Base-by-base conservation (phyloP, 768 basidiomycete genomes). In the Pisolithus marmoratus region DNA sequence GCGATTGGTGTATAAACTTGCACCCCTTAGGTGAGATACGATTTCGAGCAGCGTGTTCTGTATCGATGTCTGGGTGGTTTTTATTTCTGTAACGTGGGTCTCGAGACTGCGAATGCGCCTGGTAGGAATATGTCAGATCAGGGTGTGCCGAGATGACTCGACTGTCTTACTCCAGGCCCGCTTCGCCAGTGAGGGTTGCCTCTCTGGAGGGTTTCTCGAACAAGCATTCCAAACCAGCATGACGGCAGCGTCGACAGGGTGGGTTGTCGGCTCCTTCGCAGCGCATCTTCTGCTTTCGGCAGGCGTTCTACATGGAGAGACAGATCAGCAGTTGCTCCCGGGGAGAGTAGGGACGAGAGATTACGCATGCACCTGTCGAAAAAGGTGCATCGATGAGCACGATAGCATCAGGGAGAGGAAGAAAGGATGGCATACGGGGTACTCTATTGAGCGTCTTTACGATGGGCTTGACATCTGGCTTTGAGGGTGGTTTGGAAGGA, bases 231-330 rank as follows among this genome's bases (percentile, higher is more conserved):
- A 96, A 76, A 3, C 90, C 89, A 19, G 88, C 85, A 60, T 92
- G 87, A 29, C 90, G 80, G 71, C 94, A 97, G 41, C 94, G 83
- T 61, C 88, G 85, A 70, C 94, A 97, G n/a, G 94, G 94, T 23
- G 94, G 94, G 61, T 90, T 93, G 66, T 96, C 94, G 15, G 93
- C 94, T 2, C 92, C 93, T 68, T 94, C 92, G 65, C 94, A 97
- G 60, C 93, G 79, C 94, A 96, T 96, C 74, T 96, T 96, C 76
- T 94, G 93, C 63, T 92, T 90, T 60, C 94, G 77, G 69, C 94
- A 95, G 17, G 92, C 90, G 83, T 94, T 94, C 91, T 94, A 65
- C 38, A 38, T 48, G 40, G 41, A 46, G 27, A 55, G 26, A 47
- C 38, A 44, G 49, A 56, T 67, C 58, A 63, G 55, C 54, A 44